These are phyloP conservation scores for Eragrostis curvula DNA, from an alignment of 176 grass and related monocot species.

Conservation along the genomic window DNA sequence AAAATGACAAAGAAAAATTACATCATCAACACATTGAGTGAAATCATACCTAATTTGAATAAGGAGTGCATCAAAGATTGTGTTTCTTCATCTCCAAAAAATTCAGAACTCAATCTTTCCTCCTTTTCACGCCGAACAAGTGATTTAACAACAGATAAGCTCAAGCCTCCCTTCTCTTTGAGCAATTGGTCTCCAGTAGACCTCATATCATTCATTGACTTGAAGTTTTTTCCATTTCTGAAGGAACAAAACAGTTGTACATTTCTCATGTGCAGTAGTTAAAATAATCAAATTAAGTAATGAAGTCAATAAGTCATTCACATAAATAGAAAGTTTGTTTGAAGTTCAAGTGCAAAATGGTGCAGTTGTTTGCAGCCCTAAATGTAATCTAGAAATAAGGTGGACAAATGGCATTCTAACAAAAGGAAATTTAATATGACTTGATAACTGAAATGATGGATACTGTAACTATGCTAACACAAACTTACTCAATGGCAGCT, in stretches of 20 bases:
- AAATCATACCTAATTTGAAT: slow-evolving; percentile 75
- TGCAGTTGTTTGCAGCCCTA: slow-evolving; percentile 2
- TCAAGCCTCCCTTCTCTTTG: slow-evolving; percentile 87
- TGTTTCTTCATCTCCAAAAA: slow-evolving; percentile 73
- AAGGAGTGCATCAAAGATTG: slow-evolving; percentile 66
- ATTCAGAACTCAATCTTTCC: slow-evolving; percentile 61
- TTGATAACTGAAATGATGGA: neutral
- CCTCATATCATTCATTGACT: slow-evolving; percentile 77
- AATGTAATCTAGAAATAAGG: slow-evolving; percentile 7
- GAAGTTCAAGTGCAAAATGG: slow-evolving; percentile 4
- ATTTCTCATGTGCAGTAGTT: neutral
- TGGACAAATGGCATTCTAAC: neutral
- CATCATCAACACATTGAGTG: neutral
- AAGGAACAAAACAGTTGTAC: slow-evolving; percentile 5
- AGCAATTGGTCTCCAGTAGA: slow-evolving; percentile 58
- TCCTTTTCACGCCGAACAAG: slow-evolving; percentile 91
- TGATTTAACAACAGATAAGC: slow-evolving; percentile 89
- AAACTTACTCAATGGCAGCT: slow-evolving; percentile 82
- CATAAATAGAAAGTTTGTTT: neutral
- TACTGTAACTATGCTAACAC: neutral
- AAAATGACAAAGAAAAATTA: slow-evolving; percentile 27
- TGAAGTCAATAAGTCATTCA: neutral
- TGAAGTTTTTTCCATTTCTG: slow-evolving; percentile 72
- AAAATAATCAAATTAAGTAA: slow-evolving; percentile 8
- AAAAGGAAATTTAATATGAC: neutral